Evolutionary conservation across 1,139 yeast species (phyloP).

Genomic region (Nakaseomyces uthaithaninus): DNA sequence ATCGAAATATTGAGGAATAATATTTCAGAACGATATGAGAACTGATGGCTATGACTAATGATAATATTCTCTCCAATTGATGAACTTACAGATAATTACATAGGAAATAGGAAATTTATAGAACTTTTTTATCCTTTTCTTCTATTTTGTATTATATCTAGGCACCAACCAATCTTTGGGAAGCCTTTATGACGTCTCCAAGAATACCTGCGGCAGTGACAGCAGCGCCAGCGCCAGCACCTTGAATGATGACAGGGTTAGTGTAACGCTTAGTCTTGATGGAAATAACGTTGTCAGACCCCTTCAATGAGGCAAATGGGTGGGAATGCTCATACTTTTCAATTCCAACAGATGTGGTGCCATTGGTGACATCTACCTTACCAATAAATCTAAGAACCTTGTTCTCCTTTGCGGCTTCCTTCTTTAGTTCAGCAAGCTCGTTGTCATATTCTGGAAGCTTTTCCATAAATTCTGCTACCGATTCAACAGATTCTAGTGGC

Average conservation of each 20-base stretch:
- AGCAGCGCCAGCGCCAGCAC: constrained; percentile 99
- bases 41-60: not conserved
- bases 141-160: too few relatives aligned
- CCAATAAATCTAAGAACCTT: constrained; percentile 94
- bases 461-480: constrained; percentile 70
- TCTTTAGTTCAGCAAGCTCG: constrained; percentile 68
- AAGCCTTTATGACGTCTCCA: constrained; percentile 85
- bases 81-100: not conserved
- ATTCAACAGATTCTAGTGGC: constrained; percentile 62
- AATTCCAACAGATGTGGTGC: constrained; percentile 74
- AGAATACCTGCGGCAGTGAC: constrained; percentile 98
- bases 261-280: constrained; percentile 85
- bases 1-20: constrained; percentile 14
- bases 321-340: constrained; percentile 79
- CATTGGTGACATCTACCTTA: constrained; percentile 65
- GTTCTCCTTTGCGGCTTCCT: constrained; percentile 70
- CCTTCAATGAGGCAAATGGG: constrained; percentile 92
- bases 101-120: not conserved
- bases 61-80: not conserved
- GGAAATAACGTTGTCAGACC: constrained; percentile 91
- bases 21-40: not conserved
- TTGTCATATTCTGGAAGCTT: constrained; percentile 76
- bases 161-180: constrained; percentile 53
- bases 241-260: constrained; percentile 90
- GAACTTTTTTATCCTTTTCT: not conserved